These are phyloP conservation scores for Penstemon davidsonii DNA, from an alignment of 257 asterid genomes.

Conservation along the genomic window DNA sequence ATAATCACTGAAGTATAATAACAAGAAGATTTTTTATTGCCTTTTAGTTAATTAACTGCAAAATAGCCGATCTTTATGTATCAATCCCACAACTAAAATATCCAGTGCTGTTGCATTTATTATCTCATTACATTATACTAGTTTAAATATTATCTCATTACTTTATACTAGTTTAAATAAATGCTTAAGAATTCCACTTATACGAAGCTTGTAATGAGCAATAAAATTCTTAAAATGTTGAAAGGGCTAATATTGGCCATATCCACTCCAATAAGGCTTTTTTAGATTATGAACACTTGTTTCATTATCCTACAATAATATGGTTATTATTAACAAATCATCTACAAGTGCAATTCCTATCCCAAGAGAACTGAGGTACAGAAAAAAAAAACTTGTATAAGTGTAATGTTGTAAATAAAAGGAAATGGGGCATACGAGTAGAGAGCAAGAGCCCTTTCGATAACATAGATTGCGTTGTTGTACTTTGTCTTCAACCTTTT, in stretches of 20 bases:
- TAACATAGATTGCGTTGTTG: constrained; percentile 73
- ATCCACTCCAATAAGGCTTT: neutral
- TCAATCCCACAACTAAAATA: neutral
- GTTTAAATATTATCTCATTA: neutral
- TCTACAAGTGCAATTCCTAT: neutral
- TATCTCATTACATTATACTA: neutral
- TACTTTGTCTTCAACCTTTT: constrained; percentile 74
- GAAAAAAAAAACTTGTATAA: too few relatives aligned
- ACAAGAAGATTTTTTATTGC: neutral
- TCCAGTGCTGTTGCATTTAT: neutral
- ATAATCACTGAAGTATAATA: neutral
- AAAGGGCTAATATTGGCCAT: neutral
- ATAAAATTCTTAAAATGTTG: too few relatives aligned
- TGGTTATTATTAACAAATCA: neutral
- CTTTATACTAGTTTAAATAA: neutral
- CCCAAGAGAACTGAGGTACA: neutral
- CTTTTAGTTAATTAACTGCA: constrained; percentile 18
- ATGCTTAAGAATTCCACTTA: too few relatives aligned
- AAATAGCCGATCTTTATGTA: neutral
- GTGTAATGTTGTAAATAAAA: neutral
- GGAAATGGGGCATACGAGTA: constrained; percentile 53
- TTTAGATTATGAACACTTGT: neutral
- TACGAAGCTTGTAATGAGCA: neutral
- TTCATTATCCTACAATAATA: neutral
- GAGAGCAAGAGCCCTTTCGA: constrained; percentile 77